Evolutionary conservation across 2,329 filamentous ascomycete species (phyloP), one percentile per base, ranked within the genome.

Genomic region (Blumeriella jaapii): DNA sequence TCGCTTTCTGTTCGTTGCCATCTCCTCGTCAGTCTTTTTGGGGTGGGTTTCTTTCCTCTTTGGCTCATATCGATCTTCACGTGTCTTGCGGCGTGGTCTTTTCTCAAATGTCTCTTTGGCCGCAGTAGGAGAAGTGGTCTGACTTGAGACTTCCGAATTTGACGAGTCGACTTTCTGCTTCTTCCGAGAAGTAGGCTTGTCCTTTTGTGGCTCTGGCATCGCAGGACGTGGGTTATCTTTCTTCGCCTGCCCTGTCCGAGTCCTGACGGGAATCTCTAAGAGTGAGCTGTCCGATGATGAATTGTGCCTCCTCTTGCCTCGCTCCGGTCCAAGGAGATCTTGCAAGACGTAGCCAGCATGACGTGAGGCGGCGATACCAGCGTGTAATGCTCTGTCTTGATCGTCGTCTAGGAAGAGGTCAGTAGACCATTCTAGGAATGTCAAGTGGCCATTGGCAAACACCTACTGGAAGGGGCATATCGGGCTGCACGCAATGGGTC

Each of bases 61-160:
- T 8, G 60, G 60, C 17, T 73, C 64, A 49, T 79, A 78, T 20
- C 63, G 67, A 47, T 72, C 65, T 15, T 62, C 56, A 32, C 62
- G 65, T 11, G 71, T 77, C 53, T 69, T 80, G 43, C 65, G 59
- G 19, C 76, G 65, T 12, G 64, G 55, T 29, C 60, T 60, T 47
- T 63, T 73, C 36, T 70, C 63, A 30, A 54, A 57, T 6, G 36
- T 45, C 29, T 47, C 46, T 17, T 40, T 36, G n/a, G 12, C 33
- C 20, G 15, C 31, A 24, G 15, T 34, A 14, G n/a, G 27, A 20
- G n/a, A 11, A 16, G 29, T 5, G 8, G 19, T 23, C 17, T 27
- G 23, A 31, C 20, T 31, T 12, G 29, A 19, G 6, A 26, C 10
- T 10, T 25, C 29, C 8, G 34, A 31, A 10, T 37, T 26, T 7